Percentiles rank a stretch among this genome's conserved stretches.
phyloP scores from a whole-genome alignment of 345 rosid species.

The Aethionema arabicum region DNA sequence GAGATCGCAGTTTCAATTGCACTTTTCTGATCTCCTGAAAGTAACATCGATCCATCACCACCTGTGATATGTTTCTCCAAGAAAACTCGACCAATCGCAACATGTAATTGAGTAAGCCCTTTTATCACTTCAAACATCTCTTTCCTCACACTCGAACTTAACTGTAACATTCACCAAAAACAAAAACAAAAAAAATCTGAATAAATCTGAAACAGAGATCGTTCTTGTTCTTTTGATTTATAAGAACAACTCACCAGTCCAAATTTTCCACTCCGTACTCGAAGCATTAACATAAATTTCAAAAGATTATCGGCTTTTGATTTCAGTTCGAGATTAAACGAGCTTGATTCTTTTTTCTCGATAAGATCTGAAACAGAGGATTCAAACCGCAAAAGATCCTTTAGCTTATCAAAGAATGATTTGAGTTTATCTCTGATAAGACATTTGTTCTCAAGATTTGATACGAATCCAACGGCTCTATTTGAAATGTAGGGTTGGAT shows the following conservation, averaged over 20 bases:
- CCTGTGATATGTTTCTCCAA: constrained; percentile 28
- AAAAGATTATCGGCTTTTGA: constrained; percentile 28
- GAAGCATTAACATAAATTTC: constrained; percentile 14
- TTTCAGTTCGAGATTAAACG: constrained; percentile 22
- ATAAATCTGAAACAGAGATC: neutral
- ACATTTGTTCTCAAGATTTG: constrained; percentile 27
- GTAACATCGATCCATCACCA: constrained; percentile 23
- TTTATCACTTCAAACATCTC: constrained; percentile 29
- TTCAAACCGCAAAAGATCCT: constrained; percentile 32
- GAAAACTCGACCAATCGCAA: constrained; percentile 25
- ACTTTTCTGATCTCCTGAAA: constrained; percentile 27
- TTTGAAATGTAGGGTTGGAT: constrained; percentile 27
- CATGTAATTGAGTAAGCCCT: constrained; percentile 26
- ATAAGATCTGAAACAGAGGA: constrained; percentile 25
- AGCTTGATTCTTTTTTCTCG: constrained; percentile 15
- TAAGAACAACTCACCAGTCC: constrained; percentile 31
- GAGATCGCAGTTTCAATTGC: constrained; percentile 20
- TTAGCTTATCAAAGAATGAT: constrained; percentile 29
- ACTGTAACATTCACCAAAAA: constrained; percentile 24
- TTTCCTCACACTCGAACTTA: constrained; percentile 33
- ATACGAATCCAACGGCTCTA: constrained; percentile 32
- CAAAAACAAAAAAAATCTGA: neutral
- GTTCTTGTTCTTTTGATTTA: neutral
- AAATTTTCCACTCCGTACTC: neutral
- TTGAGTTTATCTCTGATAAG: constrained; percentile 23